Conservation (phyloP, 1,284 basidiomycete species). For the Trametes sp. region DNA sequence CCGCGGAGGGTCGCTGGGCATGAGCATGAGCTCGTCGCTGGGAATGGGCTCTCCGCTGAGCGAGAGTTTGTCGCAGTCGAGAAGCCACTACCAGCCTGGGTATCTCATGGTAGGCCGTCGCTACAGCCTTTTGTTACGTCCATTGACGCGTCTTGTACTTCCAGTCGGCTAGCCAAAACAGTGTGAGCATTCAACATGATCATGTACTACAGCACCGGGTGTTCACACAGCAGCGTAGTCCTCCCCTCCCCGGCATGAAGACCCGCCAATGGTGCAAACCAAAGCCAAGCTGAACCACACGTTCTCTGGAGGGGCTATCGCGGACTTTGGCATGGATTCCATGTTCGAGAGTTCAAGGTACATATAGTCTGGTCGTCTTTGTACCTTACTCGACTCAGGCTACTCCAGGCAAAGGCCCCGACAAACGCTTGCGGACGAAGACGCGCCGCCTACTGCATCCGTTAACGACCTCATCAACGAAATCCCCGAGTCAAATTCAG, state of each 20-base stretch:
- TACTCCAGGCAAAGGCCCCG: conserved; percentile 53
- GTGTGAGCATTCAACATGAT: conserved; percentile 45
- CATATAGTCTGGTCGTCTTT: background rate
- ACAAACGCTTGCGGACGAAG: conserved; percentile 70
- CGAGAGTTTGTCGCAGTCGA: conserved; percentile 70
- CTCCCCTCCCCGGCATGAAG: conserved; percentile 66
- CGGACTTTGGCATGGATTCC: conserved; percentile 79
- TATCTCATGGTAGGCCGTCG: conserved; percentile 68
- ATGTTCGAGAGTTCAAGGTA: conserved; percentile 79
- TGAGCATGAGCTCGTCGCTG: conserved; percentile 36
- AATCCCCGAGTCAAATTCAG: conserved; percentile 49
- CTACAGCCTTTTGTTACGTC: conserved; percentile 22
- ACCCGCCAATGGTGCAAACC: conserved; percentile 72
- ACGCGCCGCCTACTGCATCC: conserved; percentile 75
- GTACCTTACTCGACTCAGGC: background rate
- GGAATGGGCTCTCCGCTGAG: conserved; percentile 34
- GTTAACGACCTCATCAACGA: conserved; percentile 76
- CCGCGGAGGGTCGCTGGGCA: conserved; percentile 31
- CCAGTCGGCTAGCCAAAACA: conserved; percentile 67
- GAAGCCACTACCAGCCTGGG: conserved; percentile 77
- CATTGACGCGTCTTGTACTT: conserved; percentile 11
- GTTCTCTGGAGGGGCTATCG: conserved; percentile 63
- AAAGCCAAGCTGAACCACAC: conserved; percentile 79
- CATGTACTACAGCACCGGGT: background rate
- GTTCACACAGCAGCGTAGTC: conserved; percentile 45